Conservation (phyloP, 331 rosid genomes). For the Malus hybrid region DNA sequence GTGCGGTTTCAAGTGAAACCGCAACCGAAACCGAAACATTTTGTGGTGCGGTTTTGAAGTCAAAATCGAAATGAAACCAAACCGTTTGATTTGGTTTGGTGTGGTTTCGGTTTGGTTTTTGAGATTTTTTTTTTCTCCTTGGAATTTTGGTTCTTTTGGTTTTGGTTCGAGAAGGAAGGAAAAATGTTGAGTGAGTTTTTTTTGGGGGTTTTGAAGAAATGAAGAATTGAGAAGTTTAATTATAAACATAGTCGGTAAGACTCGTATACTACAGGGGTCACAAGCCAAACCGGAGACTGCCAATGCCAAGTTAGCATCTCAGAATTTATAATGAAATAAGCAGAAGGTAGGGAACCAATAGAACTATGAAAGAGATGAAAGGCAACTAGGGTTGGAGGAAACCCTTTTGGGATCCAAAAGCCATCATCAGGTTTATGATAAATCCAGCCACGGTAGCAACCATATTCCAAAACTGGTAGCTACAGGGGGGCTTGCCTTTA, state of each 20-base stretch:
- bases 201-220: no score
- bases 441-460: slow-evolving; percentile 65
- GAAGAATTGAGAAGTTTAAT: no score
- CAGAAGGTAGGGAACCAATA: slow-evolving; percentile 70
- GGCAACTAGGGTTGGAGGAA: slow-evolving; percentile 59
- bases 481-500: slow-evolving; percentile 71
- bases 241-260: slow-evolving; percentile 44
- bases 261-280: slow-evolving; percentile 76
- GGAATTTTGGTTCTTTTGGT: no score
- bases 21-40: no score
- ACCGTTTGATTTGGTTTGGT: no score
- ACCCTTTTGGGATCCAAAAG: slow-evolving; percentile 58
- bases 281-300: slow-evolving; percentile 94
- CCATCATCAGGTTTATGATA: slow-evolving; percentile 40
- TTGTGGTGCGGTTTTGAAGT: no score
- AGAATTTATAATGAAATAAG: slow-evolving; percentile 67
- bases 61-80: no score
- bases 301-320: slow-evolving; percentile 84
- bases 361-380: slow-evolving; percentile 51
- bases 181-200: no score
- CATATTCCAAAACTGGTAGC: slow-evolving; percentile 85
- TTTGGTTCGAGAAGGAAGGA: no score
- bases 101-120: no score
- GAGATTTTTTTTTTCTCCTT: no score
- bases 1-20: no score